Evolutionary conservation across 176 grass and related monocot genomes (phyloP).

Genomic region (Saccharum spontaneum): DNA sequence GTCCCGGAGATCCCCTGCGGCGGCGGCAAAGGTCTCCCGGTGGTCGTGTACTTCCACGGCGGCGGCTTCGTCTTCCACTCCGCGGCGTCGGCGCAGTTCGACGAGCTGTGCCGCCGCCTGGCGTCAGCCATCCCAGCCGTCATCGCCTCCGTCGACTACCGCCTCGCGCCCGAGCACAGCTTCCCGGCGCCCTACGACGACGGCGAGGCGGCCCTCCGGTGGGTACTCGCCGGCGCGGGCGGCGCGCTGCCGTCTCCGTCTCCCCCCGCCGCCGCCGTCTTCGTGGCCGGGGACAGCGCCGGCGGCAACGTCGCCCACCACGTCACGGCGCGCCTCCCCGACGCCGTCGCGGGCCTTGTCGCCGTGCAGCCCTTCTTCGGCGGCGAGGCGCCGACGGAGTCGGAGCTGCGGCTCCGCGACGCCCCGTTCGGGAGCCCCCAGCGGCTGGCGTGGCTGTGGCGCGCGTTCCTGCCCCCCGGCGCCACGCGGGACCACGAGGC

Average conservation of each 20-base stretch:
- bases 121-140: slow-evolving; percentile 20
- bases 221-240: slow-evolving; percentile 31
- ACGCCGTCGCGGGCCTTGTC: slow-evolving; percentile 32
- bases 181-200: slow-evolving; percentile 50
- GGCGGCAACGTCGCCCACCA: slow-evolving; percentile 64
- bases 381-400: slow-evolving; percentile 39
- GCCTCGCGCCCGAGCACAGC: slow-evolving; percentile 42
- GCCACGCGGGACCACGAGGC: slow-evolving; percentile 55
- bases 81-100: slow-evolving; percentile 16
- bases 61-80: slow-evolving; percentile 53
- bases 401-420: slow-evolving; percentile 25
- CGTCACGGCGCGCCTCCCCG: background rate
- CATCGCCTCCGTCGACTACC: slow-evolving; percentile 52
- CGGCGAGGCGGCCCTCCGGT: slow-evolving; percentile 40
- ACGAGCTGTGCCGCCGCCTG: slow-evolving; percentile 45
- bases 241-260: slow-evolving; percentile 20
- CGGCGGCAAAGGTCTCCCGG: background rate
- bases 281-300: slow-evolving; percentile 60
- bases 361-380: slow-evolving; percentile 56
- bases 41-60: slow-evolving; percentile 60
- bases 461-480: slow-evolving; percentile 47
- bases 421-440: slow-evolving; percentile 36
- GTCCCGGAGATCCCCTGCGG: background rate
- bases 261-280: slow-evolving; percentile 27
- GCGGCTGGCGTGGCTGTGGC: slow-evolving; percentile 47